These are phyloP conservation scores for Pseudopediastrum boryanum DNA, from an alignment of 139 green algal species.

Conservation along the genomic window DNA sequence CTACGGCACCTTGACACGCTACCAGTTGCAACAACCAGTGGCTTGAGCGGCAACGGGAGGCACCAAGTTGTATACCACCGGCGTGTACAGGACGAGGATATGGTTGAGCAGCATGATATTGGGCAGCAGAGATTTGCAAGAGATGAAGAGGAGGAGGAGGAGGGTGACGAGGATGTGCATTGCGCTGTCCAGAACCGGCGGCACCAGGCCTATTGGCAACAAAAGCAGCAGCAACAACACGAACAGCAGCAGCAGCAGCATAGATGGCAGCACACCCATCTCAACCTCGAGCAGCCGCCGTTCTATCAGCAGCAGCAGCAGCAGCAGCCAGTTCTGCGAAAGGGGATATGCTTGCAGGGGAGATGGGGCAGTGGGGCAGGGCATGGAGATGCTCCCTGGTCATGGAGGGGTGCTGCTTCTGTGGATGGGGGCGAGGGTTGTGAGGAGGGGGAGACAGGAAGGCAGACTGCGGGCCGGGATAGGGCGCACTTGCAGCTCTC, in stretches of 20 bases:
- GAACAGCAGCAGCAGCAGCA: not conserved
- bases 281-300: not conserved
- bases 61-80: no score
- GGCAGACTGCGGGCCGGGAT: not conserved
- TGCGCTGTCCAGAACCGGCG: not conserved
- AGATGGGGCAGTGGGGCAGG: not conserved
- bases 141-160: not conserved
- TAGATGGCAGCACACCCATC: not conserved
- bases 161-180: not conserved
- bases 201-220: conserved; percentile 17
- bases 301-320: not conserved
- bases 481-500: not conserved
- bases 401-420: not conserved
- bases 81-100: no score
- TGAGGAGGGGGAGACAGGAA: conserved; percentile 14
- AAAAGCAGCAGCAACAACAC: not conserved
- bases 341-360: not conserved
- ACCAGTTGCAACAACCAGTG: no score
- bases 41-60: no score
- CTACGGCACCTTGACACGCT: no score
- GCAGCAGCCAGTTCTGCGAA: not conserved
- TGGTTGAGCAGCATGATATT: no score
- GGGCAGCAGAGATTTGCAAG: no score
- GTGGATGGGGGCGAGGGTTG: not conserved
- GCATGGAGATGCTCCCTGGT: not conserved